Evolutionary conservation across 805 yeast genomes (phyloP), one percentile per base, ranked within the genome.

Genomic region (Starmerella ratchasimensis): DNA sequence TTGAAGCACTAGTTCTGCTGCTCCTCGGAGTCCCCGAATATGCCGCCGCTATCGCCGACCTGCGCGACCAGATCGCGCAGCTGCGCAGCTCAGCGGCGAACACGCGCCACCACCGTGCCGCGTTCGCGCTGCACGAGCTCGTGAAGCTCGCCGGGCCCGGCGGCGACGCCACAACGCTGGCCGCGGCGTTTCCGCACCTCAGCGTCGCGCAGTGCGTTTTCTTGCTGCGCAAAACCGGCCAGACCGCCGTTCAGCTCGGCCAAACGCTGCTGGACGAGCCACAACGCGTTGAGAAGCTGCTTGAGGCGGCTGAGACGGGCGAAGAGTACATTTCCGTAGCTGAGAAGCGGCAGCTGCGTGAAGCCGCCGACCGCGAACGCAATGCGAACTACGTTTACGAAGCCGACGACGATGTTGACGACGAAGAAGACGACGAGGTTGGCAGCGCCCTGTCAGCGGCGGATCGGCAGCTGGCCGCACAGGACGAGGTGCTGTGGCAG

Each of bases 181-280:
- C 10, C 3, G 25, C 34, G 23, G 53, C 84, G 43, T 80, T 83
- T 53, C 94, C 94, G 0, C 68, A 68, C 28, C 53, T 82, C 25
- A 58, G 69, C 0, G 50, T 55, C 3, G 56, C 60, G 1, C 67
- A 72, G 51, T 68, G 76, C 0, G 58, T 57, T n/a, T 60, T 62
- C 2, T 48, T 81, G 2, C 55, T 82, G 11, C 51, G 57, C 18
- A 61, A 65, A 30, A 58, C 67, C 30, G 31, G 26, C 11, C 13
- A 19, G 6, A 61, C 71, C 38, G 71, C 76, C 1, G 88, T 79
- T 43, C 40, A 51, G 24, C 72, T 73, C 0, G 76, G 80, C 2
- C 65, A 72, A 45, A 52, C 63, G 29, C 51, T 83, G 13, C 60
- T 84, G 14, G 94, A 81, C 46, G 61, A 73, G 37, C 81, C 86